Base-by-base conservation (phyloP, 1,284 basidiomycete genomes). In the Ceratobasidium sp. region DNA sequence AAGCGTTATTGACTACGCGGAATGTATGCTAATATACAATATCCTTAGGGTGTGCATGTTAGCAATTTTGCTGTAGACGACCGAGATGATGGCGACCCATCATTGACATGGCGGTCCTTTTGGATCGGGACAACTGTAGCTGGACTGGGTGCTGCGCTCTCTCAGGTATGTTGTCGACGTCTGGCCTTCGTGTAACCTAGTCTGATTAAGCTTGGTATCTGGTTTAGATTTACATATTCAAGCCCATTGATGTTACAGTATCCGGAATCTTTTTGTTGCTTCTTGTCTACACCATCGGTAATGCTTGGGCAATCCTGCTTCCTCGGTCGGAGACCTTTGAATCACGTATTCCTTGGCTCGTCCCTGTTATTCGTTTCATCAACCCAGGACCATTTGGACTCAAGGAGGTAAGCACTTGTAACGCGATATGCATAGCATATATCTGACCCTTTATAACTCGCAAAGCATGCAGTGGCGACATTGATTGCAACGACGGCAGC, bases 401-500 rank as follows among this genome's bases (percentile, higher is more conserved):
- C 75, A 92, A 90, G 78, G 89, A 92, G 85, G 89, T 88, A n/a
- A 37, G 85, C 58, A 3, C 31, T 49, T 54, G 20, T 35, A 37
- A 20, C 51, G 1, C 53, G 10, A 7, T 56, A 28, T n/a, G 15
- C 35, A 7, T 71, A 26, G 20, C 31, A 35, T 45, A 28, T 8
- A 7, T 20, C 26, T 61, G 20, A 61, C 71, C 80, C 83, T 65
- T 31, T 56, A 20, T 28, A 42, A 42, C 49, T 58, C n/a, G 45
- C 76, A 56, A 75, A 90, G 87, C 91, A 92, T 80, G 89, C 88
- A 10, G 84, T 90, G 28, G 87, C 90, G 8, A 86, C 89, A 6
- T 83, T 92, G n/a, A 87, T 90, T 0, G 89, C 90, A 0, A 87
- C 88, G 1, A 90, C 89, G 0, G 89, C 90, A 4, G 84, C 89